phyloP scores from a whole-genome alignment of 75 land plant genomes.

The Pinus tabuliformis region DNA sequence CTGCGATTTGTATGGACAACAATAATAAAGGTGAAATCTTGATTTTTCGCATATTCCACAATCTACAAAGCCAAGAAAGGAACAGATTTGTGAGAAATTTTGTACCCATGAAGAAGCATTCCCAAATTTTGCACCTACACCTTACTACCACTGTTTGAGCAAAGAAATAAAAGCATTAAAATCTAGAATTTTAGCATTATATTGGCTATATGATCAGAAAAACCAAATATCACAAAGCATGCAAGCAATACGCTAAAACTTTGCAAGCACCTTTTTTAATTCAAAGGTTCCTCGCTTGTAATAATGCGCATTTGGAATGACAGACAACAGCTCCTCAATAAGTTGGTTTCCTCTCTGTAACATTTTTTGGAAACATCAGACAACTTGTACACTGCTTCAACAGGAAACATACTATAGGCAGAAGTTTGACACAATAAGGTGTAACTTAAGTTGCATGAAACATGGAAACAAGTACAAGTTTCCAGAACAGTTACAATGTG shows the following conservation, averaged over 20 bases:
- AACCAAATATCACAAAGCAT: not conserved
- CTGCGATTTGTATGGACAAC: constrained; percentile 83
- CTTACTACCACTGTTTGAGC: not conserved
- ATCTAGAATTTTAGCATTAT: not conserved
- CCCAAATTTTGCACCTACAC: too few relatives aligned
- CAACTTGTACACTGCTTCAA: not conserved
- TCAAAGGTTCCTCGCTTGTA: constrained; percentile 89
- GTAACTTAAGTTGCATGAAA: too few relatives aligned
- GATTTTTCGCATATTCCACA: constrained; percentile 79
- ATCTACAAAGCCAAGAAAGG: constrained; percentile 43
- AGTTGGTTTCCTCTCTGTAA: constrained; percentile 64
- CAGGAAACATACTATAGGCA: not conserved
- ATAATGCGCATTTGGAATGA: constrained; percentile 86
- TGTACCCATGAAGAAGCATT: too few relatives aligned
- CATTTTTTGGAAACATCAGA: constrained; percentile 1
- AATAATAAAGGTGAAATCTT: constrained; percentile 79
- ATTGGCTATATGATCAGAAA: not conserved
- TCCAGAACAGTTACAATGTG: too few relatives aligned
- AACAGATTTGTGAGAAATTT: not conserved
- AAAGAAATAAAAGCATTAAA: not conserved
- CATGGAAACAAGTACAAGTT: too few relatives aligned
- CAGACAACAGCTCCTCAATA: constrained; percentile 65
- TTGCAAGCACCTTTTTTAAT: constrained; percentile 62
- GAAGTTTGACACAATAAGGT: not conserved
- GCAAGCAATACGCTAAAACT: not conserved